Conservation (phyloP, 441 rosid species). For the Erodium texanum region DNA sequence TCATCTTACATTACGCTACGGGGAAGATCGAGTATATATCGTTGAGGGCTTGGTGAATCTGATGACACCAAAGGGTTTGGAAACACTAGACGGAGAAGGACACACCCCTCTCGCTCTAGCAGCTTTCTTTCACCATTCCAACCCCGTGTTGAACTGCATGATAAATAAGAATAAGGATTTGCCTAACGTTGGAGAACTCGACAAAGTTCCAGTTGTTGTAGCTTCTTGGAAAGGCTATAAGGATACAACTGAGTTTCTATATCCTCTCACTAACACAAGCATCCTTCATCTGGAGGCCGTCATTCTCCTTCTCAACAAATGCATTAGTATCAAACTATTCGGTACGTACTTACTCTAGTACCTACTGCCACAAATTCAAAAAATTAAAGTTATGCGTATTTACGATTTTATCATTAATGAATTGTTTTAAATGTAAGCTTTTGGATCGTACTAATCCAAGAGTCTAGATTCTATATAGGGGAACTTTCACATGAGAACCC, state of each 20-base stretch:
- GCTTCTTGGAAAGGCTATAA: conserved; percentile 32
- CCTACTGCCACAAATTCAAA: too few relatives aligned
- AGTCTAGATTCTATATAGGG: too few relatives aligned
- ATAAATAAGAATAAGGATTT: conserved; percentile 19
- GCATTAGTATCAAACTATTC: conserved; percentile 24
- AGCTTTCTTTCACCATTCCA: conserved; percentile 21
- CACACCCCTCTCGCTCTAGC: conserved; percentile 35
- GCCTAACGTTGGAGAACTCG: conserved; percentile 17
- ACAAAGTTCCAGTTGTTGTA: conserved; percentile 32
- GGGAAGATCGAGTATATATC: conserved; percentile 16
- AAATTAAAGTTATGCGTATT: too few relatives aligned
- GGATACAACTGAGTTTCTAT: conserved; percentile 25
- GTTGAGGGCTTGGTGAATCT: conserved; percentile 16
- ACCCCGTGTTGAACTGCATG: conserved; percentile 20
- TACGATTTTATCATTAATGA: too few relatives aligned
- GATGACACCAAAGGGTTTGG: conserved; percentile 12
- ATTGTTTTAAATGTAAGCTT: too few relatives aligned
- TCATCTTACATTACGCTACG: conserved; percentile 30
- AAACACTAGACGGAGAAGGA: conserved; percentile 12
- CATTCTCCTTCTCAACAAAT: conserved; percentile 30
- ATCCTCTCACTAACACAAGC: conserved; percentile 12
- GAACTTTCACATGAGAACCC: too few relatives aligned
- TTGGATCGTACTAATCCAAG: too few relatives aligned
- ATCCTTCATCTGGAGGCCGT: conserved; percentile 23
- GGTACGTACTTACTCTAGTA: too few relatives aligned